Base-by-base conservation (phyloP, 257 asterid genomes). In the Apocynum venetum region DNA sequence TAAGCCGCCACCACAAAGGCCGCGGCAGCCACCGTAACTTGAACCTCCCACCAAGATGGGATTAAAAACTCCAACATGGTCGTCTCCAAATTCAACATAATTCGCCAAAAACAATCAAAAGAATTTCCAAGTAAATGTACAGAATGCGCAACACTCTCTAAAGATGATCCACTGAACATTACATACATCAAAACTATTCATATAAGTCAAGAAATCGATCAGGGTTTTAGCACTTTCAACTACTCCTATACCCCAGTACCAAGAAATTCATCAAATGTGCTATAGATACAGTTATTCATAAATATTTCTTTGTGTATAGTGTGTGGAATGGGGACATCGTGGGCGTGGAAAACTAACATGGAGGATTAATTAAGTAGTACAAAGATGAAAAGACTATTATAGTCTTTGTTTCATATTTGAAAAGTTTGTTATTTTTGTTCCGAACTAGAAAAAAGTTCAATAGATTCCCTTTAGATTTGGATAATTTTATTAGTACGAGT, bases 11-110 rank as follows among this genome's bases (percentile, higher is more conserved):
- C 36, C 63, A 91, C 86, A 79, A 94, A 86, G 14, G 86, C 96
- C 79, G 94, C 91, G 19, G 97, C 90, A 57, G 84, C 90, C 64
- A 87, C 74, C 40, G 98, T 84, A 44, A 92, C 88, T 83, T 94
- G 95, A 79, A 94, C 84, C 85, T 94, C 97, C 97, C 92, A 87
- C 97, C 97, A 89, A 14, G 97, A 91, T 78, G 97, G 97, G 75
- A 91, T 13, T 9, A 92, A 80, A 78, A 89, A 76, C 81, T 84
- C 89, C 70, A 89, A 68, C 79, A 85, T 51, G 72, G 84, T 79
- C 79, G 89, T 84, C 82, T 88, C 85, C 77, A 80, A 46, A 47
- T 47, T 68, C 76, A 66, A 71, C 83, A 79, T 79, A 51, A 35
- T 43, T 57, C 49, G 56, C 68, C 36, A 49, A 51, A 52, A 49